A percentile compares a stretch with the other conserved stretches of the same genome.
These are phyloP conservation scores for Triticum urartu DNA, from an alignment of 176 grass and related monocot species.

Conservation along the genomic window DNA sequence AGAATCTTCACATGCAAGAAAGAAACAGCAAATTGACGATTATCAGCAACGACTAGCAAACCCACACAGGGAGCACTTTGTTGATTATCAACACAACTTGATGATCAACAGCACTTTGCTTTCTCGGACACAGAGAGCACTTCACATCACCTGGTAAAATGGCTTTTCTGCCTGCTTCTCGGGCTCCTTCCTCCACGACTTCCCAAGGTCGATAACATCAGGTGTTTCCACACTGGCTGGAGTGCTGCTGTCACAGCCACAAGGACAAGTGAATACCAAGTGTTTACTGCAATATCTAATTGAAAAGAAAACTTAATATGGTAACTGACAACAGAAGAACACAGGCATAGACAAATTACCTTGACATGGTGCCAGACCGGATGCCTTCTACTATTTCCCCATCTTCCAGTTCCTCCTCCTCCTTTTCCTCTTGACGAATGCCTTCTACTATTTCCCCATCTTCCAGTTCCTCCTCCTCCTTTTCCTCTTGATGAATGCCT, in stretches of 20 bases:
- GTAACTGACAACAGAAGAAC: neutral
- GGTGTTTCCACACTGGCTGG: slow-evolving; percentile 85
- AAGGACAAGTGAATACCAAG: neutral
- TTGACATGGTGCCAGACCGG: slow-evolving; percentile 82
- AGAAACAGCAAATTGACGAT: neutral
- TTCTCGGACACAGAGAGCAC: neutral
- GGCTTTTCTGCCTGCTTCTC: slow-evolving; percentile 62
- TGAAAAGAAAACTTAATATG: neutral
- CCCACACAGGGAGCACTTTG: neutral
- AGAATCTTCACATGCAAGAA: slow-evolving; percentile 35
- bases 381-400: slow-evolving; percentile 66
- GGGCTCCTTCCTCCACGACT: slow-evolving; percentile 71
- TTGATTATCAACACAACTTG: too few relatives aligned
- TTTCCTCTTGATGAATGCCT: slow-evolving; percentile 46
- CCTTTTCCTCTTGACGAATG: neutral
- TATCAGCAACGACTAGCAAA: neutral
- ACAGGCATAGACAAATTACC: neutral
- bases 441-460: neutral
- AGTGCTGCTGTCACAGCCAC: slow-evolving; percentile 37
- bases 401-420: slow-evolving; percentile 17
- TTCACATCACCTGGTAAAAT: slow-evolving; percentile 59
- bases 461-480: slow-evolving; percentile 51
- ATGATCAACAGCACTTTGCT: neutral
- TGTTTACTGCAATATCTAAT: too few relatives aligned
- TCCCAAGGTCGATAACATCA: slow-evolving; percentile 78